Evolutionary conservation across 2,329 filamentous ascomycete species (phyloP).

Genomic region (Cordyceps farinosa): DNA sequence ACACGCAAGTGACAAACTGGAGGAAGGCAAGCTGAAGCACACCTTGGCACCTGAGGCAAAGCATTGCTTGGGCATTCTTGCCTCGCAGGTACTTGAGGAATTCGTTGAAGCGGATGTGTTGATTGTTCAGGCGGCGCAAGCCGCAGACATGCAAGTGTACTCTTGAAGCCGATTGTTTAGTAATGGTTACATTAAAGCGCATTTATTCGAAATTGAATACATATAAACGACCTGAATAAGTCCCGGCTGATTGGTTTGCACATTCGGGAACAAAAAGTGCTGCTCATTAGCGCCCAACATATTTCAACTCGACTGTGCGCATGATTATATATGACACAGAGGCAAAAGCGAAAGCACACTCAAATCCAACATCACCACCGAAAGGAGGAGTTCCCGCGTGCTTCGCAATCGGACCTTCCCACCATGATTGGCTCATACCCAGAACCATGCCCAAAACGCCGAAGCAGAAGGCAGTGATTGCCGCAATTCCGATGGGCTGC

Average conservation of each 20-base stretch:
- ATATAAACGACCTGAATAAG: background rate
- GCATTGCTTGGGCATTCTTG: constrained; percentile 25
- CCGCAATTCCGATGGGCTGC: constrained; percentile 62
- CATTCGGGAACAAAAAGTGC: background rate
- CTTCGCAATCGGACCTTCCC: constrained; percentile 61
- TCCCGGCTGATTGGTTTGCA: background rate
- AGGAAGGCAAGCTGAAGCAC: constrained; percentile 24
- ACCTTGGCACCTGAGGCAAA: constrained; percentile 22
- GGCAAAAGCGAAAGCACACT: constrained; percentile 60
- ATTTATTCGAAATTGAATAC: background rate
- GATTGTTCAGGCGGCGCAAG: constrained; percentile 24
- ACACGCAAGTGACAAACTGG: constrained; percentile 19
- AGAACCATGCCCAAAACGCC: constrained; percentile 63
- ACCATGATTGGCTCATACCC: constrained; percentile 70
- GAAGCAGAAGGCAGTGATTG: constrained; percentile 58
- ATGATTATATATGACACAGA: constrained; percentile 49
- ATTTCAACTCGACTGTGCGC: constrained; percentile 41
- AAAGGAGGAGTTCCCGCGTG: constrained; percentile 47
- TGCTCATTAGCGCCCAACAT: constrained; percentile 34
- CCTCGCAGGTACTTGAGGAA: constrained; percentile 23
- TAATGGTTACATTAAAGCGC: too few relatives aligned
- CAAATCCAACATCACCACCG: constrained; percentile 49
- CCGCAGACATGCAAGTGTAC: background rate
- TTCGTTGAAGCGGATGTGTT: constrained; percentile 26
- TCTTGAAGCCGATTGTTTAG: background rate